Evolutionary conservation across 805 yeast genomes (phyloP).

Genomic region (Pichia manshurica): DNA sequence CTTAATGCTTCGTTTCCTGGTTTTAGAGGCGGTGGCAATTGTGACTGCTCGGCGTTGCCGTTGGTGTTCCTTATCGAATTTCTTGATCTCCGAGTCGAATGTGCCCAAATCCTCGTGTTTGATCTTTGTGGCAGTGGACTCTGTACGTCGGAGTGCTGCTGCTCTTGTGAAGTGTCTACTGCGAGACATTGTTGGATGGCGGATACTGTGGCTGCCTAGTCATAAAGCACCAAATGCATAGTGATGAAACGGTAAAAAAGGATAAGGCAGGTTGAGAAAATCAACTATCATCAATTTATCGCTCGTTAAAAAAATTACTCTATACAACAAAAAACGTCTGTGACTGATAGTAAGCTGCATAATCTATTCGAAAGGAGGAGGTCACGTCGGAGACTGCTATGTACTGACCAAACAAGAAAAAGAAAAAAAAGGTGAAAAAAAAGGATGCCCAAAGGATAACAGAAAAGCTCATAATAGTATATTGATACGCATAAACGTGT

Average conservation of each 20-base stretch:
- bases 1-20: constrained; percentile 5
- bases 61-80: constrained; percentile 8
- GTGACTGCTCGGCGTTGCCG: background rate
- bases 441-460: too few species aligned
- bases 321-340: too few species aligned
- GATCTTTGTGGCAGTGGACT: background rate
- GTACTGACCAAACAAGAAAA: background rate
- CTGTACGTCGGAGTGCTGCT: background rate
- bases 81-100: constrained; percentile 10
- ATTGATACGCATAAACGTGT: too few species aligned
- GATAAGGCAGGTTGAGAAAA: too few species aligned
- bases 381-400: too few species aligned
- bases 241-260: too few species aligned
- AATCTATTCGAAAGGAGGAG: too few species aligned
- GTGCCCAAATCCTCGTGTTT: background rate
- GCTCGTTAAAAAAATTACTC: background rate
- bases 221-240: too few species aligned
- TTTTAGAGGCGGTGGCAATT: background rate
- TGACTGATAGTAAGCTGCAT: too few species aligned
- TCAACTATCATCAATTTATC: too few species aligned
- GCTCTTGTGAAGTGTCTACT: constrained; percentile 12
- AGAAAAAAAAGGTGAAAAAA: constrained; percentile 1
- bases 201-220: too few species aligned
- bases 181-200: constrained; percentile 10
- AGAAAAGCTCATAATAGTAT: background rate